A percentile compares a stretch with the other conserved stretches of the same genome.
phyloP scores from a whole-genome alignment of 352 stramenopile species.

The Phytophthora europaea region DNA sequence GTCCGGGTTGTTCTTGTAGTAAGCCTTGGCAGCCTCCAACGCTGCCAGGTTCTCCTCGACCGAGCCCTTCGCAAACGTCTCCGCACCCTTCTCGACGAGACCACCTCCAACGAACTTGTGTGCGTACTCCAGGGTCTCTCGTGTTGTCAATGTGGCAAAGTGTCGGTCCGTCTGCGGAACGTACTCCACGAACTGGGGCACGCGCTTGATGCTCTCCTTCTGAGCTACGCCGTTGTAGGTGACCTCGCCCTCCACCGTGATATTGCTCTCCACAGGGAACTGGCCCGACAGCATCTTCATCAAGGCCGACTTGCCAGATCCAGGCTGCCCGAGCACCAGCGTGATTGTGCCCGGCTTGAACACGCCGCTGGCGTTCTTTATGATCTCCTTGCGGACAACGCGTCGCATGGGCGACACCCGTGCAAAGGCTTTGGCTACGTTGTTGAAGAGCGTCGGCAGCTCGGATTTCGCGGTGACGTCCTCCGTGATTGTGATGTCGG shows the following conservation, averaged over 20 bases:
- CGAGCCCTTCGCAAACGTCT: slow-evolving; percentile 34
- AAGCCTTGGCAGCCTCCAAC: slow-evolving; percentile 8
- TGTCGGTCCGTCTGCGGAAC: slow-evolving; percentile 37
- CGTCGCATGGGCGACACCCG: slow-evolving; percentile 23
- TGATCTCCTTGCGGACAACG: slow-evolving; percentile 35
- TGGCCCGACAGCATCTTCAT: slow-evolving; percentile 40
- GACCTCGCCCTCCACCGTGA: slow-evolving; percentile 32
- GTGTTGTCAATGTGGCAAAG: slow-evolving; percentile 42
- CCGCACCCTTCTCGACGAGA: slow-evolving; percentile 17
- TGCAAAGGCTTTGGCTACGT: slow-evolving; percentile 22
- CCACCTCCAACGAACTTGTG: slow-evolving; percentile 29
- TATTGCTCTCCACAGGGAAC: slow-evolving; percentile 28
- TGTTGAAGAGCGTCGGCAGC: slow-evolving; percentile 51
- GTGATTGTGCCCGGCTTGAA: slow-evolving; percentile 27
- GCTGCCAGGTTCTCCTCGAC: slow-evolving; percentile 9
- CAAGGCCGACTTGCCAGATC: slow-evolving; percentile 20
- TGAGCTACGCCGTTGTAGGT: slow-evolving; percentile 17
- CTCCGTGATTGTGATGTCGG: slow-evolving; percentile 38
- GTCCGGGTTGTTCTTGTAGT: slow-evolving; percentile 12
- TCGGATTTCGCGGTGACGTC: slow-evolving; percentile 27
- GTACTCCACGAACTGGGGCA: slow-evolving; percentile 42
- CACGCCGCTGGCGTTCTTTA: slow-evolving; percentile 38
- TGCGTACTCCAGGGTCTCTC: slow-evolving; percentile 43
- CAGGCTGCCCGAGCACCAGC: slow-evolving; percentile 11
- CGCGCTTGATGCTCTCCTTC: slow-evolving; percentile 18